Evolutionary conservation across 257 asterid species (phyloP).

Genomic region (Petunia secreta): DNA sequence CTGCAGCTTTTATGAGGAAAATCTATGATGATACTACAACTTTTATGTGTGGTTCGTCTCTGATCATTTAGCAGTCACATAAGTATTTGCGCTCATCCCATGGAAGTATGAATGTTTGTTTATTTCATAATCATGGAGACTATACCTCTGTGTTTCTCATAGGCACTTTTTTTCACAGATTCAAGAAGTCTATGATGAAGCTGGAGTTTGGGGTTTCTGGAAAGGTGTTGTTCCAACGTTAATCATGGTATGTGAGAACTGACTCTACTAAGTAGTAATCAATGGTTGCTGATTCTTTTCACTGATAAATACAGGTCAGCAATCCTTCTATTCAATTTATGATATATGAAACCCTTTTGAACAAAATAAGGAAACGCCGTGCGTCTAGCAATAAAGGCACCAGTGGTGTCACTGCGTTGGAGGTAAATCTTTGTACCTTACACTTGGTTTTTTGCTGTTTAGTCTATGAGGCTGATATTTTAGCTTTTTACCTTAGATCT

Average conservation of each 20-base stretch:
- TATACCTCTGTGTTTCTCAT: slow-evolving; percentile 25
- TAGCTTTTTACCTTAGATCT: background rate
- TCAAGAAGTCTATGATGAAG: slow-evolving; percentile 89
- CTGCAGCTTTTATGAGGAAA: background rate
- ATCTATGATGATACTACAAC: background rate
- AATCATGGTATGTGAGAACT: slow-evolving; percentile 76
- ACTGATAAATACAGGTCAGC: slow-evolving; percentile 69
- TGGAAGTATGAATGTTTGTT: background rate
- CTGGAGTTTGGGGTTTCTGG: slow-evolving; percentile 92
- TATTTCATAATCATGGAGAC: background rate
- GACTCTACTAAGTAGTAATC: slow-evolving; percentile 26
- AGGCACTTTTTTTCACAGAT: slow-evolving; percentile 49
- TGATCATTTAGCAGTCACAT: background rate
- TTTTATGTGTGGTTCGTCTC: background rate
- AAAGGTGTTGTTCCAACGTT: slow-evolving; percentile 93
- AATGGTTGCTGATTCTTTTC: slow-evolving; percentile 41
- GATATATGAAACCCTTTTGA: slow-evolving; percentile 91
- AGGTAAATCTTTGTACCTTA: slow-evolving; percentile 53
- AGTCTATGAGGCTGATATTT: background rate
- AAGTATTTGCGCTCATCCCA: background rate
- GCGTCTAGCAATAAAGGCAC: slow-evolving; percentile 46
- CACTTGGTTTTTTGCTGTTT: background rate
- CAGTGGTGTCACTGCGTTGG: slow-evolving; percentile 71
- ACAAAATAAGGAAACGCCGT: slow-evolving; percentile 73
- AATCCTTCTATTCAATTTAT: slow-evolving; percentile 96